Conservation (phyloP, 2,329 filamentous ascomycete species). For the Penicillium sumatraense region DNA sequence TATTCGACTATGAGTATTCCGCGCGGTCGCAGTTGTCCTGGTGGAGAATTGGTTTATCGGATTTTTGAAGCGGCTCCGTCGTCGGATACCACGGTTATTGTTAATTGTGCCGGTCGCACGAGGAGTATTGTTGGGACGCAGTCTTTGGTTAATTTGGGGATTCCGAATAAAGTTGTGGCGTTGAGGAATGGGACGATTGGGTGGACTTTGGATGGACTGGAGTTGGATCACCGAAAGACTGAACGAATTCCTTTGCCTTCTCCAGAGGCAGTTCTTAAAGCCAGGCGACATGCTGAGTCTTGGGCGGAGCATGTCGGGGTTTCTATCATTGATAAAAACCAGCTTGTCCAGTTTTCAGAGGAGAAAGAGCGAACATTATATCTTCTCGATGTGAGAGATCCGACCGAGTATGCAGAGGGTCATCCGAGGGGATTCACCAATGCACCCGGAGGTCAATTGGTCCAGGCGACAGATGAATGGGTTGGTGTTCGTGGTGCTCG, state of each 20-base stretch:
- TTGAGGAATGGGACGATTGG: constrained; percentile 38
- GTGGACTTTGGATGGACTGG: constrained; percentile 34
- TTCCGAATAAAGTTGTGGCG: constrained; percentile 34
- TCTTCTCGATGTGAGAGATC: constrained; percentile 36
- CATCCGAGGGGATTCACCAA: constrained; percentile 32
- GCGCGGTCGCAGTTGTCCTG: constrained; percentile 35
- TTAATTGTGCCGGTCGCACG: constrained; percentile 39
- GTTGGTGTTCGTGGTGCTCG: constrained; percentile 35
- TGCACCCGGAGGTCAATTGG: constrained; percentile 37
- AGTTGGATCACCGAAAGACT: constrained; percentile 28
- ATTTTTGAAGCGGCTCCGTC: constrained; percentile 33
- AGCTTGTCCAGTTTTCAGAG: constrained; percentile 13
- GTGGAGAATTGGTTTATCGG: constrained; percentile 36
- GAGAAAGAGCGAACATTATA: constrained; percentile 29
- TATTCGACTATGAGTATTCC: constrained; percentile 41
- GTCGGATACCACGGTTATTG: constrained; percentile 32
- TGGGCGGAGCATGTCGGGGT: constrained; percentile 21
- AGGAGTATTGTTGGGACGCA: constrained; percentile 38
- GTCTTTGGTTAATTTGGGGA: constrained; percentile 31
- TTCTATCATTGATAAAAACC: neutral
- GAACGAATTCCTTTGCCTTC: constrained; percentile 20
- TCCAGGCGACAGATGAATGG: constrained; percentile 40
- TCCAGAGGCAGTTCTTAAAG: constrained; percentile 9
- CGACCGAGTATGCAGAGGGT: constrained; percentile 29
- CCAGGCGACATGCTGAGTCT: constrained; percentile 8